These are phyloP conservation scores for Eucalyptus dawsonii DNA, from an alignment of 345 rosid genomes.

Conservation along the genomic window DNA sequence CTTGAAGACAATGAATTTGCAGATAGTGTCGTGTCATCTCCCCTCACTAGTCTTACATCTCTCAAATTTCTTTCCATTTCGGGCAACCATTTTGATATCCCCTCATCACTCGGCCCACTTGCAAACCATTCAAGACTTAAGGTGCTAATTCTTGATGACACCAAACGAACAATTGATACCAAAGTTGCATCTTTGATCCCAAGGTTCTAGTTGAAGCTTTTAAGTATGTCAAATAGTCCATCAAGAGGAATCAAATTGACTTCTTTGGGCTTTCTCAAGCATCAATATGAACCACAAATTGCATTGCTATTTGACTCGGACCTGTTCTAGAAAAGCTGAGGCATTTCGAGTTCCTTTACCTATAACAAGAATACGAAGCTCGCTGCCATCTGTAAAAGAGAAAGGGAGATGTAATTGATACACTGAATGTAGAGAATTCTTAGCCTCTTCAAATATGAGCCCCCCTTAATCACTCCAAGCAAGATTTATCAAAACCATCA, in stretches of 20 bases:
- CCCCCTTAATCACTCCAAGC: too few relatives aligned
- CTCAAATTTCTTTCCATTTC: background rate
- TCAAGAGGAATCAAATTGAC: background rate
- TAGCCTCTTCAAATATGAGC: too few relatives aligned
- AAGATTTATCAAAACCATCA: too few relatives aligned
- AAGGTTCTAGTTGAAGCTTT: too few relatives aligned
- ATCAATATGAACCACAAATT: background rate
- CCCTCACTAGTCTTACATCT: background rate
- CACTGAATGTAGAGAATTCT: too few relatives aligned
- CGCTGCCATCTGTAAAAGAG: too few relatives aligned
- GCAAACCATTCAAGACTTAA: background rate
- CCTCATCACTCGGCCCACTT: background rate
- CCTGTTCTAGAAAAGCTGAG: too few relatives aligned
- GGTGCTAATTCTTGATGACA: background rate
- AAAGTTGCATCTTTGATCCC: background rate
- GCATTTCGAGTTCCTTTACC: too few relatives aligned
- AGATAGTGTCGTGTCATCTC: background rate
- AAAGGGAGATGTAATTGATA: too few relatives aligned
- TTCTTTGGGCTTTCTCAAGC: background rate
- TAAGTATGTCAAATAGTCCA: background rate
- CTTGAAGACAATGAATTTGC: background rate
- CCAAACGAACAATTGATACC: background rate
- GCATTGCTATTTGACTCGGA: too few relatives aligned
- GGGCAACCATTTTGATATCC: background rate
- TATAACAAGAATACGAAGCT: too few relatives aligned